Conservation (phyloP, 2,329 filamentous ascomycete species). For the Arthrobotrys conoides region DNA sequence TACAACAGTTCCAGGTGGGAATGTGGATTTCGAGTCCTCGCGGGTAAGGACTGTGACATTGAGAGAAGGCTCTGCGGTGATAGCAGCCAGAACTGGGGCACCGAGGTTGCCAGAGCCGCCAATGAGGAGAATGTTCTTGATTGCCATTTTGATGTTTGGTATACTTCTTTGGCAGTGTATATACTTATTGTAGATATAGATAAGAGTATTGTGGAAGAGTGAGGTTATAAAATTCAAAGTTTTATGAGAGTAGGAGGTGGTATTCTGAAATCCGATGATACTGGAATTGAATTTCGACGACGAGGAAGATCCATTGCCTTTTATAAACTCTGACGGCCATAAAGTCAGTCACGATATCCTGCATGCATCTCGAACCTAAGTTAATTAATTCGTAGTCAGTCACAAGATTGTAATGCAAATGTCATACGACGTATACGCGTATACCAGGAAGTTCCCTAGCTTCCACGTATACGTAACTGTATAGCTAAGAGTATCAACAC, state of each 20-base stretch:
- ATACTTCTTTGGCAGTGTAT: background rate
- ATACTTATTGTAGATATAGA: background rate
- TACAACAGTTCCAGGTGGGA: slow-evolving; percentile 68
- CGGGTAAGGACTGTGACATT: slow-evolving; percentile 73
- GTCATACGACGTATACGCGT: background rate
- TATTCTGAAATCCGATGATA: slow-evolving; percentile 8
- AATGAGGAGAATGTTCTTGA: slow-evolving; percentile 55
- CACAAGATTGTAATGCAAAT: background rate
- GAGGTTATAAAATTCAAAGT: background rate
- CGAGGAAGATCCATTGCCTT: background rate
- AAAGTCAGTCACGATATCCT: background rate
- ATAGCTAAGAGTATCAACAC: background rate
- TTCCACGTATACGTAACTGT: too few relatives aligned
- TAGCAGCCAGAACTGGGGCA: slow-evolving; percentile 35
- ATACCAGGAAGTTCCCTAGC: too few relatives aligned
- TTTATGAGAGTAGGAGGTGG: slow-evolving; percentile 4
- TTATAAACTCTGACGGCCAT: slow-evolving; percentile 18
- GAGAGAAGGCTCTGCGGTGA: slow-evolving; percentile 65
- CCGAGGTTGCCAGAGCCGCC: slow-evolving; percentile 53
- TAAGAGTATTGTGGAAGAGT: background rate
- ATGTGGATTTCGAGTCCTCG: slow-evolving; percentile 67
- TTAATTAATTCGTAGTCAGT: background rate
- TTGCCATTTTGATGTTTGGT: slow-evolving; percentile 41
- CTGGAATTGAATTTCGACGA: background rate
- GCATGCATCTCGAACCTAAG: background rate